Base-by-base conservation (phyloP, 805 yeast species). In the Komagataella populi region DNA sequence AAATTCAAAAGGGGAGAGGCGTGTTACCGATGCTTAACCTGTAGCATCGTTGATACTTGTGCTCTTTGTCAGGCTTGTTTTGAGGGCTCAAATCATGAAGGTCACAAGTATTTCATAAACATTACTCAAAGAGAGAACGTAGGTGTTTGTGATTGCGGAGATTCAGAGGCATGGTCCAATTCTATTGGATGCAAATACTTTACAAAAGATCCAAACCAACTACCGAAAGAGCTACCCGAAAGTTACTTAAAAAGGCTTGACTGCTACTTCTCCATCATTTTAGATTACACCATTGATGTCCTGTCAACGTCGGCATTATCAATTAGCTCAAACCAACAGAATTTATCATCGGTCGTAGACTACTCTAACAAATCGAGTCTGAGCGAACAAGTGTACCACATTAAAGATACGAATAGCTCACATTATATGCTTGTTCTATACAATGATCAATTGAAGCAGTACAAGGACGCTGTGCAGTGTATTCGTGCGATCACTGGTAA, bases 111-210 rank as follows among this genome's bases (percentile, higher is more conserved):
- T 6, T 77, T 81, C 52, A 76, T 80, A 16, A 71, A 78, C 45
- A 78, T 85, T 6, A 77, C 83, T 52, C 78, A 77, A 46, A 70
- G 86, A 50, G 84, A 79, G 54, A 84, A 73, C 53, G 78, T 90
- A 44, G 93, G 93, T 0, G 84, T 83, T 17, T 85, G 95, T 63
- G 96, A 87, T 60, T 87, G 96, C 63, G 96, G 96, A 3, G 96
- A 88, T 59, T 78, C 81, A 0, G 95, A 86, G 60, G 95, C 95
- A 0, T 88, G 95, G 89, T 74, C 70, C 4, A 64, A 63, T 14
- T 65, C 71, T 1, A 68, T 80, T 46, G 59, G 68, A 12, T 87
- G 96, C 62, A 70, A 70, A 17, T 61, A 72, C 48, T 66, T 64
- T 45, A 54, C 61, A 47, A 64, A 67, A 5, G 54, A 60, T 6